Evolutionary conservation across 1,284 basidiomycete species (phyloP), one percentile per base, ranked within the genome.

Genomic region (Polyporus tsugae): DNA sequence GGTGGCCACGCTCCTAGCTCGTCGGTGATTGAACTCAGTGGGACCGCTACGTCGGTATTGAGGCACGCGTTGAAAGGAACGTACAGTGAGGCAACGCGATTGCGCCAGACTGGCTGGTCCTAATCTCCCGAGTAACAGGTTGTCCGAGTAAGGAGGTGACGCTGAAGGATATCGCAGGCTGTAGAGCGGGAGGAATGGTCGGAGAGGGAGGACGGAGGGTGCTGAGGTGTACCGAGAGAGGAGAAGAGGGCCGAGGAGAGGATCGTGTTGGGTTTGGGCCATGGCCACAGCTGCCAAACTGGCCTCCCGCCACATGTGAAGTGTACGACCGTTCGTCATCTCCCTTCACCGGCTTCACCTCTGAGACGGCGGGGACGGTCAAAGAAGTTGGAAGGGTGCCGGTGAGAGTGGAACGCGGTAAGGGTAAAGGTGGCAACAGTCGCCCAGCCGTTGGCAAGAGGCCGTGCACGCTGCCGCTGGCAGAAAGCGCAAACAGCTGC

Each of bases 101-200:
- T 60, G 55, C 55, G 55, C 33, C 17, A 35, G 33, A 29, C 53
- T 19, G 39, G n/a, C 13, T 11, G 9, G n/a, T 41, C 38, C 22
- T 60, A n/a, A 25, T 29, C 36, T 38, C 38, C 58, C 38, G 58
- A 55, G 60, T 49, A 52, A 49, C 67, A 68, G 63, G 67, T 59
- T 67, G 63, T 29, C 38, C 33, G 63, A 55, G 22, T 25, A 13
- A 44, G 57, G 35, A 41, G 41, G 62, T 62, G 29, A 62, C 49
- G 52, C 44, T 38, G 42, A 46, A 19, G 35, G 62, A 68, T 68
- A 42, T 64, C 60, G 67, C 67, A 52, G 46, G n/a, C 53, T 29
- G 62, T 61, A 15, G 44, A 44, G 19, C n/a, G 22, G 38, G 46
- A 42, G 46, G 46, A 29, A 22, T 19, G 17, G 33, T n/a, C 33